Percentiles rank a stretch among this genome's conserved stretches.
These are phyloP conservation scores for Trichocladium uniseriatum DNA, from an alignment of 495 filamentous ascomycete species.

Conservation along the genomic window DNA sequence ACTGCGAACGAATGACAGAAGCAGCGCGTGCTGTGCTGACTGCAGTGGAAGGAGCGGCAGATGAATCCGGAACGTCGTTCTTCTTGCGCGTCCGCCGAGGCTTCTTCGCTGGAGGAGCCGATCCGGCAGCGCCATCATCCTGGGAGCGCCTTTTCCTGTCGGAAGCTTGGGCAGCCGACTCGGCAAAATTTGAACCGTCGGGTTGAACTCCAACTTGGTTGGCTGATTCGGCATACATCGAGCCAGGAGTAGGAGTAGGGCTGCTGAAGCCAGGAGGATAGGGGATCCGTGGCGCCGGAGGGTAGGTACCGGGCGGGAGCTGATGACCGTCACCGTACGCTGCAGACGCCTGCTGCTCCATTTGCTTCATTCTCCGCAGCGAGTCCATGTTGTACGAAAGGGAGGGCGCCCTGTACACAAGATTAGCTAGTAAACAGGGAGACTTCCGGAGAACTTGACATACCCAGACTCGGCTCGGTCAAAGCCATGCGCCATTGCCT, in stretches of 20 bases:
- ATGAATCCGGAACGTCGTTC: neutral
- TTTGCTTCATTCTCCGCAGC: constrained; percentile 3
- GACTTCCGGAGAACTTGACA: neutral
- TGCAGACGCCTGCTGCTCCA: neutral
- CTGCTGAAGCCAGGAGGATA: constrained; percentile 4
- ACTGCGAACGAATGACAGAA: constrained; percentile 11
- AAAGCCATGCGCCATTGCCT: constrained; percentile 6
- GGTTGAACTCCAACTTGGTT: constrained; percentile 1
- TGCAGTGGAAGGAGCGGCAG: neutral
- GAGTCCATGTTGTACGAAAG: neutral
- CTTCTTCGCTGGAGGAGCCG: constrained; percentile 14
- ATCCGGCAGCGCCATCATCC: constrained; percentile 1
- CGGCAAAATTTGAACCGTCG: constrained; percentile 15
- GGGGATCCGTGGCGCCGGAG: constrained; percentile 1
- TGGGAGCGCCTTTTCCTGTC: constrained; percentile 13
- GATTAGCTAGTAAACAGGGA: neutral
- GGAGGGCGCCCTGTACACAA: neutral
- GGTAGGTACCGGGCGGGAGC: neutral
- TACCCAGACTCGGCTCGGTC: constrained; percentile 6
- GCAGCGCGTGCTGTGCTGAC: neutral
- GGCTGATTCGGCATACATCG: constrained; percentile 2
- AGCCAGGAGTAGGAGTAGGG: neutral
- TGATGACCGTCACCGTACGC: neutral
- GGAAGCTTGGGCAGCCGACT: constrained; percentile 16
- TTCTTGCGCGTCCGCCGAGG: constrained; percentile 16